These are phyloP conservation scores for Pelargonium cotyledonis DNA, from an alignment of 441 rosid species.

Conservation along the genomic window DNA sequence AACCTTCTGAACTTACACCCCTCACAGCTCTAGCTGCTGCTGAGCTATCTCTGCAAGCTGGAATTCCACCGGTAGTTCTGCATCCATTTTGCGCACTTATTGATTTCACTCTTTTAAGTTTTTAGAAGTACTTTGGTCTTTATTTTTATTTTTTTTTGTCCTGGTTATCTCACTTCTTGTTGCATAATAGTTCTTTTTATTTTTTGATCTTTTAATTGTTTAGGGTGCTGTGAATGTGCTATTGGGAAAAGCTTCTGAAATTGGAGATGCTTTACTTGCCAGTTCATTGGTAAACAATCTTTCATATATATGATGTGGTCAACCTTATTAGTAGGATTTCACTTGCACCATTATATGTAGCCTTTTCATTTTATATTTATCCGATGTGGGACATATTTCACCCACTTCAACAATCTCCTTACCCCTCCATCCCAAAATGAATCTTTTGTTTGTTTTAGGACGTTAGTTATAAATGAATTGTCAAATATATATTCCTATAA, in stretches of 20 bases:
- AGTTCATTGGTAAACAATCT: conserved; percentile 60
- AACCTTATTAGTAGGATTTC: too few species aligned
- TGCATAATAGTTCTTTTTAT: conserved; percentile 10
- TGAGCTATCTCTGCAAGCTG: conserved; percentile 94
- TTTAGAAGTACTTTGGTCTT: not conserved
- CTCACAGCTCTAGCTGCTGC: conserved; percentile 95
- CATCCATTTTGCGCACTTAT: not conserved
- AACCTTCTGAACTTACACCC: conserved; percentile 95
- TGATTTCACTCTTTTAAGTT: not conserved
- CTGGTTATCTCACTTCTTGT: not conserved
- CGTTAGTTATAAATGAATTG: too few species aligned
- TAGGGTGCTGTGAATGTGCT: conserved; percentile 89
- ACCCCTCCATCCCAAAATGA: too few species aligned
- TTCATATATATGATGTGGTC: conserved; percentile 2
- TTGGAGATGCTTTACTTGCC: conserved; percentile 77
- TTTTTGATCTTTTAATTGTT: conserved; percentile 20
- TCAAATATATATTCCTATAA: too few species aligned
- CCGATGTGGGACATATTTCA: too few species aligned
- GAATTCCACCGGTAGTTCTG: conserved; percentile 75
- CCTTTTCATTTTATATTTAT: too few species aligned
- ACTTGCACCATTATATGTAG: too few species aligned
- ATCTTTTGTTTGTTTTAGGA: too few species aligned
- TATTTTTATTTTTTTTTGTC: conserved; percentile 1
- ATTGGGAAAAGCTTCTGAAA: conserved; percentile 89
- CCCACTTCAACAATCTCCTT: too few species aligned